phyloP scores from a whole-genome alignment of 2,329 filamentous ascomycete species.

The Ceratocystis variospora region DNA sequence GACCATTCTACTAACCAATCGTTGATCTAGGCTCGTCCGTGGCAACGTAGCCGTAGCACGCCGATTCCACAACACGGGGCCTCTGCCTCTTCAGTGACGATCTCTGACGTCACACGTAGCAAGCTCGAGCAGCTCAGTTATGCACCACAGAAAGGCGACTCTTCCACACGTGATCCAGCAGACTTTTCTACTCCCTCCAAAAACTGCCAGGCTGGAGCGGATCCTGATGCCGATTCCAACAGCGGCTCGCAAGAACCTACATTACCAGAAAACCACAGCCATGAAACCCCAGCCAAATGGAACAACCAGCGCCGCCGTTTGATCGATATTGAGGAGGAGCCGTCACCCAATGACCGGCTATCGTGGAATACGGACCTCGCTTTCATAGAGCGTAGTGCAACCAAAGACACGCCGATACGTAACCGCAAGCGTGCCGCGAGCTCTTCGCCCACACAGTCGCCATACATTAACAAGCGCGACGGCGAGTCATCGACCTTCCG shows the following conservation, averaged over 20 bases:
- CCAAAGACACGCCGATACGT: slow-evolving; percentile 38
- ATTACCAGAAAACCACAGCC: slow-evolving; percentile 26
- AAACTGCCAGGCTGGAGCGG: slow-evolving; percentile 16
- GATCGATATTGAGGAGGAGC: slow-evolving; percentile 33
- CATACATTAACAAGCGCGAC: slow-evolving; percentile 25
- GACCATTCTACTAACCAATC: neutral
- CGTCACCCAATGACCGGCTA: slow-evolving; percentile 47
- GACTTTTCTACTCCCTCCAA: neutral
- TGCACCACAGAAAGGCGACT: slow-evolving; percentile 27
- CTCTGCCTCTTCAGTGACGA: slow-evolving; percentile 23
- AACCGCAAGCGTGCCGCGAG: slow-evolving; percentile 54
- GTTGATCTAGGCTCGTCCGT: slow-evolving; percentile 27
- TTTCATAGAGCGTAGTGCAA: slow-evolving; percentile 30
- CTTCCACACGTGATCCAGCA: slow-evolving; percentile 15
- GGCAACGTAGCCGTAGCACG: slow-evolving; percentile 41
- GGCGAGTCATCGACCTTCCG: slow-evolving; percentile 18
- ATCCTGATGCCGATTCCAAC: slow-evolving; percentile 17
- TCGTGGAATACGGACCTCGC: slow-evolving; percentile 44
- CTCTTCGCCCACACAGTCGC: slow-evolving; percentile 59
- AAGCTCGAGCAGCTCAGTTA: slow-evolving; percentile 48
- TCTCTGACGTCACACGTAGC: slow-evolving; percentile 45
- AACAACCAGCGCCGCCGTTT: slow-evolving; percentile 34
- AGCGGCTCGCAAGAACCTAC: slow-evolving; percentile 9
- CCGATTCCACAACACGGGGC: slow-evolving; percentile 8
- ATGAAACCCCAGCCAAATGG: slow-evolving; percentile 42